phyloP scores from a whole-genome alignment of 306 rosid species.

The Casuarina glauca region DNA sequence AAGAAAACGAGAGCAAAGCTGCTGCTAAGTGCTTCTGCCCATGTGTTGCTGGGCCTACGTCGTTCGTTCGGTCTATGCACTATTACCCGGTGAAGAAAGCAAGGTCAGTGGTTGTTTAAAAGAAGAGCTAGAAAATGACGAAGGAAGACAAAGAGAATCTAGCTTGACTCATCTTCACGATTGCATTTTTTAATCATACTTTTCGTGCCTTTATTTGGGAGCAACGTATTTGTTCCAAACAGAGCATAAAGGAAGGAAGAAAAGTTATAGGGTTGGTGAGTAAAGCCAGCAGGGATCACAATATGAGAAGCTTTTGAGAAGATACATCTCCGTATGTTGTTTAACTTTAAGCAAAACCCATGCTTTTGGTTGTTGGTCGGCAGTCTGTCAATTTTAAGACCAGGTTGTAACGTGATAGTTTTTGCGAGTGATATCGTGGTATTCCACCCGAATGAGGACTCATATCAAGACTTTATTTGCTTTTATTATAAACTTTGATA shows the following conservation, averaged over 20 bases:
- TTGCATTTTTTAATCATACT: neutral
- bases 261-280: neutral
- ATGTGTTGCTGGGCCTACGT: too few relatives aligned
- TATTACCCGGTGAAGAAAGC: too few relatives aligned
- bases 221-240: neutral
- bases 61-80: too few relatives aligned
- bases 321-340: neutral
- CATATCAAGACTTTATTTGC: too few relatives aligned
- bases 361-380: neutral
- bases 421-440: too few relatives aligned
- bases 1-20: too few relatives aligned
- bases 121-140: neutral
- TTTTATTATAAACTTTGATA: too few relatives aligned
- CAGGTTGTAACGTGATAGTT: too few relatives aligned
- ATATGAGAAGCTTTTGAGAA: neutral
- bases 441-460: too few relatives aligned
- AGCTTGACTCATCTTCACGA: neutral
- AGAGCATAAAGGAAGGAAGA: neutral
- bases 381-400: too few relatives aligned
- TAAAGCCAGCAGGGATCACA: neutral
- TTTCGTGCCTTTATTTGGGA: neutral
- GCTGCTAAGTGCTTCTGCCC: too few relatives aligned
- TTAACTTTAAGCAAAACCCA: neutral
- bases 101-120: neutral
- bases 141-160: conserved; percentile 23